These are phyloP conservation scores for Volvariella volvacea DNA, from an alignment of 1,284 basidiomycete species.

Conservation along the genomic window DNA sequence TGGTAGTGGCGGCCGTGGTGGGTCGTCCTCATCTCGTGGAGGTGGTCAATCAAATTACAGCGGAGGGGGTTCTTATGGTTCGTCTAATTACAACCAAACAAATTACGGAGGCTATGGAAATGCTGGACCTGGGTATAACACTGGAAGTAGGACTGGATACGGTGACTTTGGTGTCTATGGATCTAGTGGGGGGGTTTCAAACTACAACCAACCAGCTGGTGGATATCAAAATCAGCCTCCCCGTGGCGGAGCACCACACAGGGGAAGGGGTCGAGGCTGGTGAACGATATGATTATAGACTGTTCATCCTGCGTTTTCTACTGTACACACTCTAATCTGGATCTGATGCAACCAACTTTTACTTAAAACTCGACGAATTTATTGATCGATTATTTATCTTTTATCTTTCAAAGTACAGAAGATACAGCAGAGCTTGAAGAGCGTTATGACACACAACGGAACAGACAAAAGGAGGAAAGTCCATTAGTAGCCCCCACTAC, in stretches of 20 bases:
- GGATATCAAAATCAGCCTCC: conserved; percentile 15
- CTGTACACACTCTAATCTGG: not conserved
- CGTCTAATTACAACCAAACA: not conserved
- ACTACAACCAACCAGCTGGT: conserved; percentile 9
- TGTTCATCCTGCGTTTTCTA: not conserved
- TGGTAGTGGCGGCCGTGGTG: not conserved
- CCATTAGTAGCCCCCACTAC: no score
- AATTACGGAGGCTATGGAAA: conserved; percentile 17
- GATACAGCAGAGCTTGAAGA: no score
- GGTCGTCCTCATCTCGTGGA: conserved; percentile 7
- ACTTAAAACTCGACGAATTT: no score
- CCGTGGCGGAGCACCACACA: not conserved
- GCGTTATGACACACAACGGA: no score
- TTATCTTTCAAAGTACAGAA: no score
- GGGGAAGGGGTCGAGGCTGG: conserved; percentile 32
- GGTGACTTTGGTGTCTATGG: conserved; percentile 15
- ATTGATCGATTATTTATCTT: no score
- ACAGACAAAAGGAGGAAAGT: no score
- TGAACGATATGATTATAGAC: conserved; percentile 13
- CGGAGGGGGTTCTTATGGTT: not conserved
- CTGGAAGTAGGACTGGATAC: conserved; percentile 14
- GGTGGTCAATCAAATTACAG: not conserved
- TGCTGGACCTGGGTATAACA: conserved; percentile 9
- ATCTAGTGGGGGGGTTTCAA: conserved; percentile 11
- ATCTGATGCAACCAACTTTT: no score